Percentiles rank a stretch among this genome's conserved stretches.
Conservation (phyloP, 345 rosid species). For the Populus deltoides region DNA sequence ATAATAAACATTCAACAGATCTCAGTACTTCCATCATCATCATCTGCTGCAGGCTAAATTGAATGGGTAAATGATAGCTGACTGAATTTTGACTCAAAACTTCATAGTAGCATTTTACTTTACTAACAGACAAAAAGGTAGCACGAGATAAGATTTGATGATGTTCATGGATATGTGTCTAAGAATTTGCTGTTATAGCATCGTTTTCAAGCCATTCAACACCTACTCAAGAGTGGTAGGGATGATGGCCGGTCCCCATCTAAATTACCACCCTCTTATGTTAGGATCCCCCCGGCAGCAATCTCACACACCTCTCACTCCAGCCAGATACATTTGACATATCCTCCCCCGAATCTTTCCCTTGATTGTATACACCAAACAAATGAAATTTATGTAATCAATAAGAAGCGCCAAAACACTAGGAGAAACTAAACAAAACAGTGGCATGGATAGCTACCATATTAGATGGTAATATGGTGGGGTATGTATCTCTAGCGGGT, state of each 20-base stretch:
- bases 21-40: not conserved
- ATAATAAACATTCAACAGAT: not conserved
- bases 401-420: not conserved
- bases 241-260: conserved; percentile 6
- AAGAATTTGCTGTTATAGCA: conserved; percentile 12
- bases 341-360: not conserved
- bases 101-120: not conserved
- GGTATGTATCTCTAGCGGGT: conserved; percentile 1
- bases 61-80: not conserved
- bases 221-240: not conserved
- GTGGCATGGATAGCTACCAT: not conserved
- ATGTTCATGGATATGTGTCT: not conserved
- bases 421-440: not conserved
- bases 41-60: not conserved
- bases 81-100: not conserved
- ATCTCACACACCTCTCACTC: not conserved
- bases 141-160: not conserved
- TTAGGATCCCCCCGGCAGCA: conserved; percentile 12
- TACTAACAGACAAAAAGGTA: not conserved
- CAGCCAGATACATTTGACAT: not conserved
- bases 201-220: conserved; percentile 21
- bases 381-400: not conserved
- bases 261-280: conserved; percentile 1
- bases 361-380: not conserved
- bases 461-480: not conserved